These are phyloP conservation scores for Penicillium argentinense DNA, from an alignment of 495 filamentous ascomycete genomes.

Conservation along the genomic window DNA sequence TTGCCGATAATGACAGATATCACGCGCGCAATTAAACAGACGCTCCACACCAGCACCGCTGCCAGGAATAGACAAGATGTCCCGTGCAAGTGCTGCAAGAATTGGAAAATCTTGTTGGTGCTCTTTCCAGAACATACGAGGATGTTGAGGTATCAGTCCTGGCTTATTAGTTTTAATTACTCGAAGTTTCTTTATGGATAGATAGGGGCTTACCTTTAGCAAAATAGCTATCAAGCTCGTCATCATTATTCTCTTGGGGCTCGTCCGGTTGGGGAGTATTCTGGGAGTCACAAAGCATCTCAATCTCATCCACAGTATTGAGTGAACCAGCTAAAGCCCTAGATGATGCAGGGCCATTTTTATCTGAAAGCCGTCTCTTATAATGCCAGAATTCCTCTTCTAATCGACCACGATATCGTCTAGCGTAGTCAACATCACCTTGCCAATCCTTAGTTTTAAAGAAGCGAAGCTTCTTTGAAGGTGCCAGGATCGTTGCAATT, in stretches of 20 bases:
- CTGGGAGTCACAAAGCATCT: conserved; percentile 11
- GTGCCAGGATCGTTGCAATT: conserved; percentile 7
- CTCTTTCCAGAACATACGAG: conserved; percentile 11
- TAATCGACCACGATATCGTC: conserved; percentile 1
- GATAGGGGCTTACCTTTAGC: conserved; percentile 8
- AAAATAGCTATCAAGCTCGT: conserved; percentile 14
- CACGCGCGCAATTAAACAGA: conserved; percentile 13
- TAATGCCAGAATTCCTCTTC: neutral
- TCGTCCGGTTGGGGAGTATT: conserved; percentile 2
- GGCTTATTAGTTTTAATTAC: neutral
- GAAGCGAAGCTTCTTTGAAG: conserved; percentile 15
- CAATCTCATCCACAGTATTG: conserved; percentile 8
- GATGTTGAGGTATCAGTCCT: neutral
- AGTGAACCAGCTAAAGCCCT: neutral
- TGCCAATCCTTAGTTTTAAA: conserved; percentile 10
- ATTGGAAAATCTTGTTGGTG: conserved; percentile 8
- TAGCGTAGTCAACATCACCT: conserved; percentile 6
- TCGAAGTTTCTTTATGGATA: neutral
- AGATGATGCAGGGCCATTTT: neutral
- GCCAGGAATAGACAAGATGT: conserved; percentile 11
- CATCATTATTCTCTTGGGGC: conserved; percentile 6
- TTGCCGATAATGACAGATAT: conserved; percentile 13
- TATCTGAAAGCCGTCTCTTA: neutral
- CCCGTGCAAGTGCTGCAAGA: conserved; percentile 10
- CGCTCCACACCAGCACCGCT: conserved; percentile 15